Percentiles rank a stretch among this genome's conserved stretches.
Evolutionary conservation across 257 asterid species (phyloP).

Genomic region (Hygrophila difformis): DNA sequence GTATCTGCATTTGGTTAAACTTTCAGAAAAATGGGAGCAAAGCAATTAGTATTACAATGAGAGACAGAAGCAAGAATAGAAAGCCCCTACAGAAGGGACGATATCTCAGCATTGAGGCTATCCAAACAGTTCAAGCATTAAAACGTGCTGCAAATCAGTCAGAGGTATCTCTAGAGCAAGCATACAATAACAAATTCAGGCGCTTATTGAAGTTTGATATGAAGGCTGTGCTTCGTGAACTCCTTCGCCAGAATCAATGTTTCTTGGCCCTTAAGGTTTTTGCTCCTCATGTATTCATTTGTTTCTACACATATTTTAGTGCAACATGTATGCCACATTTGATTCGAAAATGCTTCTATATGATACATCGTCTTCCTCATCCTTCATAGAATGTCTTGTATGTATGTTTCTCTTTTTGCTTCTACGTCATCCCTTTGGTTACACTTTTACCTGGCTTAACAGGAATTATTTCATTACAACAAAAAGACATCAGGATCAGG

Average conservation of each 20-base stretch:
- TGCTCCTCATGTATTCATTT: not conserved
- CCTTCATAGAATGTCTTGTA: too few relatives aligned
- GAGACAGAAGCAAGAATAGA: conserved; percentile 72
- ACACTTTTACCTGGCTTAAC: too few relatives aligned
- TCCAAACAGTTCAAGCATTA: conserved; percentile 62
- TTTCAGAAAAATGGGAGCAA: conserved; percentile 15
- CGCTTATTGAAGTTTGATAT: conserved; percentile 59
- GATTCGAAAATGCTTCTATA: not conserved
- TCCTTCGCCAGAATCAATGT: conserved; percentile 62
- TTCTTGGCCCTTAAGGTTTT: conserved; percentile 55
- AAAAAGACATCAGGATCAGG: too few relatives aligned
- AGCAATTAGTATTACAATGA: conserved; percentile 30
- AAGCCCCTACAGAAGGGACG: conserved; percentile 67
- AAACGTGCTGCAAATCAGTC: conserved; percentile 36
- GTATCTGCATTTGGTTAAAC: conserved; percentile 1
- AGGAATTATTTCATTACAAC: too few relatives aligned
- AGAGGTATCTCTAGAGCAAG: conserved; percentile 26
- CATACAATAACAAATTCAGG: conserved; percentile 30
- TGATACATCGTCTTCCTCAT: not conserved
- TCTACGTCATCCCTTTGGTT: too few relatives aligned
- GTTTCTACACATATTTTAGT: not conserved
- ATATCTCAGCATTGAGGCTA: conserved; percentile 59
- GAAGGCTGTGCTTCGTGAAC: conserved; percentile 79
- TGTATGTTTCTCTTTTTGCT: too few relatives aligned
- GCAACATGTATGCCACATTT: not conserved